Evolutionary conservation across 306 rosid genomes (phyloP).

Genomic region (Dryas drummondii): DNA sequence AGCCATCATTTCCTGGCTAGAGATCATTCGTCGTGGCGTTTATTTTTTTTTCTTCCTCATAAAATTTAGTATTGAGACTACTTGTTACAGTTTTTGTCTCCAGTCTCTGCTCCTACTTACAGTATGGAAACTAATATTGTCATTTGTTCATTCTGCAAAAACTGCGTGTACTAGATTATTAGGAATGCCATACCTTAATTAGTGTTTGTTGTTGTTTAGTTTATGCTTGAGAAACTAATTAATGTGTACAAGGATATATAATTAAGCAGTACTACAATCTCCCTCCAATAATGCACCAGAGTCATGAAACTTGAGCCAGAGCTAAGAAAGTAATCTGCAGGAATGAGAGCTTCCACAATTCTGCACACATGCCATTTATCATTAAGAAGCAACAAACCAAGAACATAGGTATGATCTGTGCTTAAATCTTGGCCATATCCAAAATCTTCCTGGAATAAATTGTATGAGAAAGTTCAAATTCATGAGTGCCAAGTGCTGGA

Average conservation of each 20-base stretch:
- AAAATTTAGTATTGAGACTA: not conserved
- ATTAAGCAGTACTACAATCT: slow-evolving; percentile 18
- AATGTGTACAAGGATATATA: slow-evolving; percentile 24
- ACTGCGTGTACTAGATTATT: not conserved
- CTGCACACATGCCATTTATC: too few relatives aligned
- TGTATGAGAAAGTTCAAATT: not conserved
- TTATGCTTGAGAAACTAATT: not conserved
- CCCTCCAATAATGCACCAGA: slow-evolving; percentile 1
- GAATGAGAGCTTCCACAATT: too few relatives aligned
- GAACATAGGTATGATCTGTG: not conserved
- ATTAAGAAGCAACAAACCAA: not conserved
- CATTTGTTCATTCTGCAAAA: too few relatives aligned
- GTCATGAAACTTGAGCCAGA: not conserved
- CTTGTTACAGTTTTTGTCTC: not conserved
- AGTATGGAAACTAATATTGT: too few relatives aligned
- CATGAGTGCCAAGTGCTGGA: not conserved
- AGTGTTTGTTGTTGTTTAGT: not conserved
- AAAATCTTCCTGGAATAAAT: not conserved
- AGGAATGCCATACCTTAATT: not conserved
- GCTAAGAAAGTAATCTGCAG: too few relatives aligned
- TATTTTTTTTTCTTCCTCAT: slow-evolving; percentile 7
- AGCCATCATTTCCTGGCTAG: slow-evolving; percentile 46
- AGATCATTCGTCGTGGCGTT: slow-evolving; percentile 70
- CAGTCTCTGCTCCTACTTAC: not conserved
- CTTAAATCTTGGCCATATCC: not conserved